A percentile compares a stretch with the other conserved stretches of the same genome.
Conservation (phyloP, 73 alveolate genomes). For the Symbiodinium pilosum region DNA sequence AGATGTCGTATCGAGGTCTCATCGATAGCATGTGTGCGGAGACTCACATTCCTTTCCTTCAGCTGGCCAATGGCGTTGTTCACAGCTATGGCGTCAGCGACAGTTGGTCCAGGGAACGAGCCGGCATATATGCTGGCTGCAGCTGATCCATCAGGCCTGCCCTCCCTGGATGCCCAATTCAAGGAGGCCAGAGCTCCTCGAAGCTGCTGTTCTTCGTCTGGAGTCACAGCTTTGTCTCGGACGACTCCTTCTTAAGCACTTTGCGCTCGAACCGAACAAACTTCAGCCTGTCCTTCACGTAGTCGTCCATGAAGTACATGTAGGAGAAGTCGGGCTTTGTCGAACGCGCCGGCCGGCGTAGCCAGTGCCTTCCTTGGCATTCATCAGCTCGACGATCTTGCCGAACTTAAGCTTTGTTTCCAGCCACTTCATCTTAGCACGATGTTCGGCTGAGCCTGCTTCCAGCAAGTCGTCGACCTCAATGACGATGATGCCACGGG, state of each 20-base stretch:
- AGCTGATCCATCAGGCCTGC: background rate
- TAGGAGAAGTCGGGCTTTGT: background rate
- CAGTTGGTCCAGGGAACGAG: background rate
- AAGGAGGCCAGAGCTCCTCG: background rate
- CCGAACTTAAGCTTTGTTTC: background rate
- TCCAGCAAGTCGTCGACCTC: constrained; percentile 38
- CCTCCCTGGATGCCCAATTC: constrained; percentile 4
- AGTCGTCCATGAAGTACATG: background rate
- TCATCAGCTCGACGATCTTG: background rate
- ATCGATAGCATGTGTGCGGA: background rate
- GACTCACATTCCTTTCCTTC: background rate
- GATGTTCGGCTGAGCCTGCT: background rate
- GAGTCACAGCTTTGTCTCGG: background rate
- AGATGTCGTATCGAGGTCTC: background rate
- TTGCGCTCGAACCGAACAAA: background rate
- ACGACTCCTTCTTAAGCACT: constrained; percentile 2
- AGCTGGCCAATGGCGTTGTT: background rate
- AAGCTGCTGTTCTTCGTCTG: background rate
- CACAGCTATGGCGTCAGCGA: background rate
- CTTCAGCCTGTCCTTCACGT: background rate
- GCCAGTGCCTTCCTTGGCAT: background rate
- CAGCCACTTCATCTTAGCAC: background rate
- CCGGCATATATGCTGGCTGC: background rate
- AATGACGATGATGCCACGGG: background rate
- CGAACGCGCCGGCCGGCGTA: background rate